Percentiles rank a stretch among this genome's conserved stretches.
These are phyloP conservation scores for Zasmidium angulare DNA, from an alignment of 2,329 filamentous ascomycete species.

Conservation along the genomic window DNA sequence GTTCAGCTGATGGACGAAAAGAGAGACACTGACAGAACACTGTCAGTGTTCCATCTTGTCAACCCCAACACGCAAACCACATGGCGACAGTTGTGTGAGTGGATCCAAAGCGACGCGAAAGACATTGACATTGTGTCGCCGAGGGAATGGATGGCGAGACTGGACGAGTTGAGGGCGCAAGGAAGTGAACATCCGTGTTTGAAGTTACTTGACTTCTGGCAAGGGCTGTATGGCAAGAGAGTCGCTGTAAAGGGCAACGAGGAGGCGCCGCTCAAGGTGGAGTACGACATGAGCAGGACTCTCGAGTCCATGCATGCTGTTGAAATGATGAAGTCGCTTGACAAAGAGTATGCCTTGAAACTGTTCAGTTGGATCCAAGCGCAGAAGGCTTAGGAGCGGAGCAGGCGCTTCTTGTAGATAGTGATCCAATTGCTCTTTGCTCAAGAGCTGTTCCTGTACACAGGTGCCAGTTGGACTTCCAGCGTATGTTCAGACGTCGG, in stretches of 20 bases:
- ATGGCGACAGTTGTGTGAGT: slow-evolving; percentile 50
- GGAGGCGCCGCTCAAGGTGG: background rate
- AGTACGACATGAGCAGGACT: background rate
- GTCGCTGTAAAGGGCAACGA: background rate
- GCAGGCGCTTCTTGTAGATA: no score
- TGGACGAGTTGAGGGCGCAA: slow-evolving; percentile 34
- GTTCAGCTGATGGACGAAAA: slow-evolving; percentile 36
- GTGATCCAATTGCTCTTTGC: no score
- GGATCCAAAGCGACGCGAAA: slow-evolving; percentile 39
- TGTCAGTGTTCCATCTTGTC: slow-evolving; percentile 50
- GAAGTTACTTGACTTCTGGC: slow-evolving; percentile 54
- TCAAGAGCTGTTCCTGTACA: no score
- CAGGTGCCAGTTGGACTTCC: no score
- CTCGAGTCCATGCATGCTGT: slow-evolving; percentile 36
- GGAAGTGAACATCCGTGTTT: slow-evolving; percentile 44
- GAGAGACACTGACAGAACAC: slow-evolving; percentile 8
- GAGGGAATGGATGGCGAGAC: slow-evolving; percentile 42
- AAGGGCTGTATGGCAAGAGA: slow-evolving; percentile 39
- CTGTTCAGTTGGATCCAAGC: slow-evolving; percentile 44
- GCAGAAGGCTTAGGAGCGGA: slow-evolving; percentile 23
- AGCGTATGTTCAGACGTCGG: no score
- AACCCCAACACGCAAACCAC: slow-evolving; percentile 46
- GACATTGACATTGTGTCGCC: slow-evolving; percentile 44
- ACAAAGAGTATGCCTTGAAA: slow-evolving; percentile 44
- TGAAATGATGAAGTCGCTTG: slow-evolving; percentile 39